These are phyloP conservation scores for Cryptosporidium canis DNA, from an alignment of 169 alveolate species.

Conservation along the genomic window DNA sequence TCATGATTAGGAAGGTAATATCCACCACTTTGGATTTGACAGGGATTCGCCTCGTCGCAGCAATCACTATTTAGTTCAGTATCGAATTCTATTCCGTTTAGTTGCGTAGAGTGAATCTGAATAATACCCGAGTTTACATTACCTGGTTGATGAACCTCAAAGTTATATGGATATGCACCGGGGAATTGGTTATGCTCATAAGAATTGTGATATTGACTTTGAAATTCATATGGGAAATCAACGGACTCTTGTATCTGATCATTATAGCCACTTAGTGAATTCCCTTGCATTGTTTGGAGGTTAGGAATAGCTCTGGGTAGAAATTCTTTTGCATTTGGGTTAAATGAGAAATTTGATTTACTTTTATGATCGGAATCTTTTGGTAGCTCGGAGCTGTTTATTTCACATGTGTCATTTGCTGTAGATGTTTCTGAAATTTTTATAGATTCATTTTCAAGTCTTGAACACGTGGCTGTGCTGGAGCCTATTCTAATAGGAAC, in stretches of 20 bases:
- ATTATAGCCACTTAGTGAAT: neutral
- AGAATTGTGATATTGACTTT: neutral
- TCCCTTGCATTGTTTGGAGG: neutral
- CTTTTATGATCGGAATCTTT: neutral
- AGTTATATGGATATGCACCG: neutral
- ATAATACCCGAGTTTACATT: neutral
- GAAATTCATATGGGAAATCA: neutral
- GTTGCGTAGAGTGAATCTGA: neutral
- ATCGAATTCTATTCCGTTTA: neutral
- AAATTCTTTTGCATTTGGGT: constrained; percentile 70
- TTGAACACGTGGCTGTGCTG: neutral
- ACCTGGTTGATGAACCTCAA: neutral
- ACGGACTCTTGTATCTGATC: neutral
- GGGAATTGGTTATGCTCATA: neutral
- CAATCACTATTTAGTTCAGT: neutral
- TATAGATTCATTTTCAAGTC: neutral
- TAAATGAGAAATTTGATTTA: constrained; percentile 44
- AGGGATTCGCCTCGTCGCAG: neutral
- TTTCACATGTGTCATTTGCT: neutral
- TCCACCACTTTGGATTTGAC: neutral
- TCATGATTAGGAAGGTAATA: neutral
- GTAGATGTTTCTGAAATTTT: neutral
- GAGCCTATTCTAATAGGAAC: neutral
- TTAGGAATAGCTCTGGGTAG: constrained; percentile 25
- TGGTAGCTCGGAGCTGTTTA: neutral